Evolutionary conservation across 345 rosid genomes (phyloP).

Genomic region (Luvunga scandens): DNA sequence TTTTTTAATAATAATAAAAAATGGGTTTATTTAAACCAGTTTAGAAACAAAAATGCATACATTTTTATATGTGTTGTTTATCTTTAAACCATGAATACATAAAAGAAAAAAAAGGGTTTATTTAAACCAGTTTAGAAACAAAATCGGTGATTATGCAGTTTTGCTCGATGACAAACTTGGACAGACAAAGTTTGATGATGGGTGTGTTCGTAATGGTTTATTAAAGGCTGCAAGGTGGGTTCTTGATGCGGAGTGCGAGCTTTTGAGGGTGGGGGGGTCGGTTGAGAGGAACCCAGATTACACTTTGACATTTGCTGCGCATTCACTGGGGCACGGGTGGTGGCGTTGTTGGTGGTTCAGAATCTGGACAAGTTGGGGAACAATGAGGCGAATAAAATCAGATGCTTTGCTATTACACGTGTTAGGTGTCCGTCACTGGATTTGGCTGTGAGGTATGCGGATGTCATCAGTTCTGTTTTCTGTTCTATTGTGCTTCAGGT

Average conservation of each 20-base stretch:
- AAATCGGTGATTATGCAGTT: too few species aligned
- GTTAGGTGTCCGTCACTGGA: conserved; percentile 82
- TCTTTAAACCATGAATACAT: too few species aligned
- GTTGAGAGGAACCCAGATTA: conserved; percentile 57
- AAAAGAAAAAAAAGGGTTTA: too few species aligned
- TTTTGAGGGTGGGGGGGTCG: conserved; percentile 31
- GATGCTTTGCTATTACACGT: conserved; percentile 90
- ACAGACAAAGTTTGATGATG: too few species aligned
- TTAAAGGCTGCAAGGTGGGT: too few species aligned
- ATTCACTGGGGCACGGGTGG: conserved; percentile 83
- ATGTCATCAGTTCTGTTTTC: conserved; percentile 43
- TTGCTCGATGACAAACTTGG: too few species aligned
- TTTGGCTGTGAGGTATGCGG: conserved; percentile 87
- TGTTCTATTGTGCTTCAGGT: conserved; percentile 80
- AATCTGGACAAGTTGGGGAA: conserved; percentile 29
- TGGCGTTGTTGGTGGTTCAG: conserved; percentile 52
- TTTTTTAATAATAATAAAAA: too few species aligned
- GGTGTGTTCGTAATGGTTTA: too few species aligned
- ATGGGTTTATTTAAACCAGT: too few species aligned
- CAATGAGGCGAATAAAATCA: conserved; percentile 59
- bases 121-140: too few species aligned
- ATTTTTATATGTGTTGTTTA: too few species aligned
- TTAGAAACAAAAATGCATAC: too few species aligned
- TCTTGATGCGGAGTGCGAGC: conserved; percentile 35
- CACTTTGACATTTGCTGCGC: conserved; percentile 79